Conservation (phyloP, 768 basidiomycete species). For the Mycena galopus region DNA sequence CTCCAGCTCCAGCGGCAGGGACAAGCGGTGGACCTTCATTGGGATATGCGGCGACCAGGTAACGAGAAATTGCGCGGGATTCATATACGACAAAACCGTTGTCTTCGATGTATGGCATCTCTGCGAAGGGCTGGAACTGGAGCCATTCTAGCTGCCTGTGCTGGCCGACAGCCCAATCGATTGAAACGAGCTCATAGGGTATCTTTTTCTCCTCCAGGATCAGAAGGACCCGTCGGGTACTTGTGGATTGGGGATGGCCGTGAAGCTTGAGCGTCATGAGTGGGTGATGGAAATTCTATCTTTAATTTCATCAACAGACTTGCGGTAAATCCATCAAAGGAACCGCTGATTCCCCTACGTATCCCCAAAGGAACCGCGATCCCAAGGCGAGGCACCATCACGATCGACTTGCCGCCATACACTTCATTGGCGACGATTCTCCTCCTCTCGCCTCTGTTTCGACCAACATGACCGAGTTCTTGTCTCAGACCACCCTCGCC, state of each 20-base stretch:
- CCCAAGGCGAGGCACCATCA: no score
- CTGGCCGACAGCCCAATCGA: background rate
- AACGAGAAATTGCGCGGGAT: slow-evolving; percentile 62
- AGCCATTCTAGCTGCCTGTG: slow-evolving; percentile 20
- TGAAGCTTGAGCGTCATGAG: slow-evolving; percentile 17
- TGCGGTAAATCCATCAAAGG: no score
- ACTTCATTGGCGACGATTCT: no score
- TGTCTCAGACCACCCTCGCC: slow-evolving; percentile 2
- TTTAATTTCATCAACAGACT: no score
- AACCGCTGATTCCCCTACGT: no score
- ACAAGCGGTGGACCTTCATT: slow-evolving; percentile 55
- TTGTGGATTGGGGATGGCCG: slow-evolving; percentile 10
- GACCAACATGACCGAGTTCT: slow-evolving; percentile 19
- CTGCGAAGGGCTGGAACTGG: slow-evolving; percentile 9
- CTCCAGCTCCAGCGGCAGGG: slow-evolving; percentile 44
- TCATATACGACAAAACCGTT: slow-evolving; percentile 65
- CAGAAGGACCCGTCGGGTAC: slow-evolving; percentile 14
- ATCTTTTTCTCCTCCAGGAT: slow-evolving; percentile 28
- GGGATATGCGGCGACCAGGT: slow-evolving; percentile 59
- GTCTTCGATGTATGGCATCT: slow-evolving; percentile 45
- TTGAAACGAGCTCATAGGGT: slow-evolving; percentile 15
- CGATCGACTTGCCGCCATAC: no score
- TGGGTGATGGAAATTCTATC: no score
- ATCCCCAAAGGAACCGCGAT: no score
- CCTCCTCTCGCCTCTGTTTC: background rate